phyloP scores from a whole-genome alignment of 2,329 filamentous ascomycete genomes.

The Macrophomina pseudophaseolina region DNA sequence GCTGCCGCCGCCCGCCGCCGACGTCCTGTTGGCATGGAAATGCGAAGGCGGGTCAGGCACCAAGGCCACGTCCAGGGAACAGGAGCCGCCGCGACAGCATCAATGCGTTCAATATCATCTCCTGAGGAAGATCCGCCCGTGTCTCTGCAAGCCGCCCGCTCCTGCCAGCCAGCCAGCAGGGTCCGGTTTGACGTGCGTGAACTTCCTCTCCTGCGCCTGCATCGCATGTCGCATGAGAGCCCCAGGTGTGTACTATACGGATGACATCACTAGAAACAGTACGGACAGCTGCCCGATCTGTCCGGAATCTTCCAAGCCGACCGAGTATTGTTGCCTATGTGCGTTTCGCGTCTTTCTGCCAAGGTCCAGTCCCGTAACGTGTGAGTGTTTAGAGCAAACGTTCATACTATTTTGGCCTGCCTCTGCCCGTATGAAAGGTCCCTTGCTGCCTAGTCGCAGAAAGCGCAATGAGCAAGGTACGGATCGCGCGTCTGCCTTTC shows the following conservation, averaged over 20 bases:
- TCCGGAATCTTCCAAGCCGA: conserved; percentile 3
- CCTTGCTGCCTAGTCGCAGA: no score
- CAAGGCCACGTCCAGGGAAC: neutral
- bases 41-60: neutral
- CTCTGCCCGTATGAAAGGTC: no score
- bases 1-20: neutral
- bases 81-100: neutral
- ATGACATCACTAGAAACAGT: conserved; percentile 15
- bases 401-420: no score
- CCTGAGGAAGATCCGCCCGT: neutral
- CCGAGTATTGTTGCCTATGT: neutral
- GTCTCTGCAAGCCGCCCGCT: neutral
- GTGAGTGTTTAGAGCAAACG: no score
- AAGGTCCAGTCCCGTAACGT: no score
- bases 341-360: neutral
- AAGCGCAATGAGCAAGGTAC: no score
- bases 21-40: neutral
- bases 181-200: neutral
- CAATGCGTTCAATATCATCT: conserved; percentile 9
- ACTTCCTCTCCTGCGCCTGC: neutral
- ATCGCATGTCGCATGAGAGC: conserved; percentile 3
- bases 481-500: no score
- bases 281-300: conserved; percentile 10
- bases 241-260: neutral
- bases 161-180: conserved; percentile 3